These are phyloP conservation scores for Suhomyces choctaworum DNA, from an alignment of 1,139 yeast genomes.

Conservation along the genomic window DNA sequence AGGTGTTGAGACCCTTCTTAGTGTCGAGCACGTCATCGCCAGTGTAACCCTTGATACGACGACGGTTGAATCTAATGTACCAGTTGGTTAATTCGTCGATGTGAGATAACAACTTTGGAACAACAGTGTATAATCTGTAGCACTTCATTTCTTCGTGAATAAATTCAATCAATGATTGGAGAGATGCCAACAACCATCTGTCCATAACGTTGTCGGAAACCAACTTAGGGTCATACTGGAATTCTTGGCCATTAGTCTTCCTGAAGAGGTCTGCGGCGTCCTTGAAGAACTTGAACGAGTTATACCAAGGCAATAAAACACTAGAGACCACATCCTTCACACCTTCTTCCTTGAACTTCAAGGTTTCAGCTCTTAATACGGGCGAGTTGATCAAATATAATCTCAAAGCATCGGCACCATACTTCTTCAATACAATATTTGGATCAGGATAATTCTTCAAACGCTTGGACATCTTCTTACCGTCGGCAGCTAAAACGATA, in stretches of 20 bases:
- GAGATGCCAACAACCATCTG: constrained; percentile 91
- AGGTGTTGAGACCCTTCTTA: constrained; percentile 79
- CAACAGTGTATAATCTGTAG: constrained; percentile 93
- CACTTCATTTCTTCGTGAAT: constrained; percentile 88
- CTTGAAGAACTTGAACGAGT: constrained; percentile 92
- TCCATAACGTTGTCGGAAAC: constrained; percentile 90
- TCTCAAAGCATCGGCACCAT: constrained; percentile 98
- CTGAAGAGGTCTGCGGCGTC: constrained; percentile 86
- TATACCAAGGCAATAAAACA: constrained; percentile 97
- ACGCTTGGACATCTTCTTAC: constrained; percentile 98
- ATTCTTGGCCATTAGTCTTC: constrained; percentile 71
- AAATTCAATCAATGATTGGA: constrained; percentile 83
- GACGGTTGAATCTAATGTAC: constrained; percentile 98
- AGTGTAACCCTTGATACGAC: constrained; percentile 85
- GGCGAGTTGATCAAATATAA: constrained; percentile 96
- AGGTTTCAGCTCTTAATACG: constrained; percentile 92
- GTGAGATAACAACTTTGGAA: constrained; percentile 82
- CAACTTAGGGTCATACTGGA: constrained; percentile 65
- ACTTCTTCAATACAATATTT: constrained; percentile 69
- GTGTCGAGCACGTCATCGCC: constrained; percentile 85
- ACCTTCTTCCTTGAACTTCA: constrained; percentile 97
- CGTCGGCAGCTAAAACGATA: constrained; percentile 95
- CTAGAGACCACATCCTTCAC: constrained; percentile 96
- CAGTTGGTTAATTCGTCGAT: constrained; percentile 96
- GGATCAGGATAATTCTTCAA: constrained; percentile 98